Base-by-base conservation (phyloP, 352 stramenopile species). In the Proteromonas lacertae region DNA sequence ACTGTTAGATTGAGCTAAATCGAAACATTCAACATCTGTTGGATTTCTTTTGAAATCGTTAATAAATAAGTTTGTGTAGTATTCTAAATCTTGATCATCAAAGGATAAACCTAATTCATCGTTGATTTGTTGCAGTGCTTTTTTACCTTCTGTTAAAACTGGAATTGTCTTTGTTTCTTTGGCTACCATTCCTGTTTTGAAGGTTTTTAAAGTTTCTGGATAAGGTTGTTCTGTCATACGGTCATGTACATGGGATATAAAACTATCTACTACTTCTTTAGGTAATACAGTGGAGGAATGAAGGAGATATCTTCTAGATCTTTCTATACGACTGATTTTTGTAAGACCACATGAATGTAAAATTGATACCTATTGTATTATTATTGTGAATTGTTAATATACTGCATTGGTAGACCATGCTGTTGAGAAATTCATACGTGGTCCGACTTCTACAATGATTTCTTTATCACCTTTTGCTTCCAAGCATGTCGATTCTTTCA, bases 181-280 rank as follows among this genome's bases (percentile, higher is more conserved):
- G 28, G 80, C 60, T 2, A 52, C 55, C 41, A 69, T 63, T 32
- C 56, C 61, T 35, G 72, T 64, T 49, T 70, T 70, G 45, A 88
- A 86, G 34, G 48, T 72, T 6, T 41, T 38, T 14, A 88, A 50
- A 10, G 38, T 28, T 45, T 55, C 46, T 0, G 54, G 22, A 49
- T 93, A 95, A 42, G 90, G 66, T 51, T 66, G 59, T 58, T 99
- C 82, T n/a, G 87, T 99, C 87, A 99, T 99, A 36, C 81, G 66
- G 53, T 89, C 73, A 47, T 83, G 62, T 38, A 93, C 64, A 43
- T 80, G 52, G 3, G 40, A 46, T 18, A 63, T 44, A 0, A 93
- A 48, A 21, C 69, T 46, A 14, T 49, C 51, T 4, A 56, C 42
- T 38, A 76, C 53, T 25, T 63, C 48, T 4, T 51, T 47, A 16